Base-by-base conservation (phyloP, 495 filamentous ascomycete genomes). In the Xylaria intraflava region DNA sequence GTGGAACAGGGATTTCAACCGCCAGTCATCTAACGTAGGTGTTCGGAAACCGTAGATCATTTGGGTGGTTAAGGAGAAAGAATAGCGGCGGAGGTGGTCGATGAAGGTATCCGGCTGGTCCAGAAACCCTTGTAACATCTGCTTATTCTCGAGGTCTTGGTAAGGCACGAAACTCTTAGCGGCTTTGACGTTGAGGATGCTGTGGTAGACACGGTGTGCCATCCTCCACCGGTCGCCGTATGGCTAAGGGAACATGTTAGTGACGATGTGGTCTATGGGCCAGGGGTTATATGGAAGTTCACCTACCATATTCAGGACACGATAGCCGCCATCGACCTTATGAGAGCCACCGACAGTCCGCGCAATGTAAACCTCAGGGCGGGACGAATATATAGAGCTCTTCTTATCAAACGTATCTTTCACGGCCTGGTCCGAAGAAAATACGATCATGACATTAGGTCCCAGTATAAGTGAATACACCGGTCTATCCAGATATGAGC, bases 11-110 rank as follows among this genome's bases (percentile, higher is more conserved):
- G 80, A 73, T 64, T 68, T 65, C 57, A 81, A 68, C 41, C 77
- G 76, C 20, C 65, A 49, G 51, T 82, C 76, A 17, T 79, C 69
- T 40, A 72, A 71, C 2, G 67, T 74, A 0, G 72, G 62, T 4
- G 72, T 72, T 11, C 78, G 72, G 66, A 67, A 79, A 44, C 78
- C 78, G 48, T 75, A 82, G 14, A 78, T 69, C 74, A 82, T 81
- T 16, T 69, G 74, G 4, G 77, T 80, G 3, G 78, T 79, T 22
- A 81, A 66, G 0, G 77, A 67, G 51, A 75, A 75, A 24, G 76
- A 73, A 61, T 79, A 82, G 24, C 77, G 70, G 7, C 76, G 69
- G 41, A 81, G 73, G 55, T 79, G 72, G 44, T 76, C 65, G n/a
- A 76, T 53, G 61, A 76, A 66, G 46, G 59, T 14, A 46, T 76